Conservation (phyloP, 164 flowering plant genomes). For the Platanus orientalis region DNA sequence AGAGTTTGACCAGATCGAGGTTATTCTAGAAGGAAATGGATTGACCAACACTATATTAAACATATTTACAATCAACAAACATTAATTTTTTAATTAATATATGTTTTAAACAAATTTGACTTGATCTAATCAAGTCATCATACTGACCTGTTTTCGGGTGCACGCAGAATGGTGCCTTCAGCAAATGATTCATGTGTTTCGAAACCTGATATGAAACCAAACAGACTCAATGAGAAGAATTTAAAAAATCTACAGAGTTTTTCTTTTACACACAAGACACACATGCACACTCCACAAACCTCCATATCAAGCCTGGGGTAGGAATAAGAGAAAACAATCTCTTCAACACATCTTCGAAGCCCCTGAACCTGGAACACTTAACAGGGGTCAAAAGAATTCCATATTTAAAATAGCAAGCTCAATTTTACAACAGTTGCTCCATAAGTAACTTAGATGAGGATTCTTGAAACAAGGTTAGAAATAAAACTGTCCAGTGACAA, state of each 20-base stretch:
- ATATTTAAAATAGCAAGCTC: too few relatives aligned
- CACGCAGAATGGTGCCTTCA: slow-evolving; percentile 96
- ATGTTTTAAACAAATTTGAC: too few relatives aligned
- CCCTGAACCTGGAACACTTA: slow-evolving; percentile 37
- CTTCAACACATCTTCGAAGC: slow-evolving; percentile 77
- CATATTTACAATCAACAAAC: slow-evolving; percentile 2
- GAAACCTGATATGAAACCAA: slow-evolving; percentile 55
- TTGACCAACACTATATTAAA: not conserved
- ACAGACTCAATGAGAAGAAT: slow-evolving; percentile 3
- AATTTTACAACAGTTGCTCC: too few relatives aligned
- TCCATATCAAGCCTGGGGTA: slow-evolving; percentile 96
- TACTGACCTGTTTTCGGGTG: slow-evolving; percentile 95
- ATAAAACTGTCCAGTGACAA: too few relatives aligned
- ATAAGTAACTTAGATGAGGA: too few relatives aligned
- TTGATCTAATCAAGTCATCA: not conserved
- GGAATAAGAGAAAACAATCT: slow-evolving; percentile 76
- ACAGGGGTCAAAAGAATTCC: not conserved
- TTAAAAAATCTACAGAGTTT: not conserved
- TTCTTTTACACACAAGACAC: too few relatives aligned
- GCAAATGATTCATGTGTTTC: slow-evolving; percentile 91
- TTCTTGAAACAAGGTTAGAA: too few relatives aligned
- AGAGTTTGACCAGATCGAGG: not conserved
- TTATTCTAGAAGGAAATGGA: not conserved
- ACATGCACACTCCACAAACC: slow-evolving; percentile 38
- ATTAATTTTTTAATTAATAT: too few relatives aligned